phyloP scores from a whole-genome alignment of 1,284 basidiomycete genomes.

The Phellopilus nigrolimitatus region DNA sequence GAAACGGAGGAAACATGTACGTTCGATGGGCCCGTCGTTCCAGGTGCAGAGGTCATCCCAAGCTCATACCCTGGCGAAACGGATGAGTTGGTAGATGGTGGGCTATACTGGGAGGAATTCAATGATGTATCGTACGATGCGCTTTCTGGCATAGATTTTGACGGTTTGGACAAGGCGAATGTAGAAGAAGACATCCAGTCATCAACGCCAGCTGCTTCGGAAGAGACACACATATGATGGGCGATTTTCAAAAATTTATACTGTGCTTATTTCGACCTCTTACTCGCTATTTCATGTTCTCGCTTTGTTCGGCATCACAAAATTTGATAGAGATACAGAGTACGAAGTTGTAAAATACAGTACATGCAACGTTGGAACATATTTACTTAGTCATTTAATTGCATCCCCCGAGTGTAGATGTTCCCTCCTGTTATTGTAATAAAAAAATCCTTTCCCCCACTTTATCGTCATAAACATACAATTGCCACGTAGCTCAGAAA shows the following conservation, averaged over 20 bases:
- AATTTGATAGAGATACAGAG: too few relatives aligned
- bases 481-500: too few relatives aligned
- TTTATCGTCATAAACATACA: too few relatives aligned
- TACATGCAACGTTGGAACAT: too few relatives aligned
- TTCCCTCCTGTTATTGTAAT: too few relatives aligned
- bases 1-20: not conserved
- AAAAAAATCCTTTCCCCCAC: too few relatives aligned
- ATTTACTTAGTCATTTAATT: too few relatives aligned
- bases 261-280: too few relatives aligned
- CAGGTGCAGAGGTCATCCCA: conserved; percentile 4
- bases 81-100: conserved; percentile 21
- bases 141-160: conserved; percentile 21
- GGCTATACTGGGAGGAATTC: conserved; percentile 24
- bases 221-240: not conserved
- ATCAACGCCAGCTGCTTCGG: not conserved
- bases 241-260: too few relatives aligned
- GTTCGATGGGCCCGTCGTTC: not conserved
- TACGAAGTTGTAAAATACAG: too few relatives aligned
- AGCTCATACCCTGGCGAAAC: conserved; percentile 13
- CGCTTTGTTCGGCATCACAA: too few relatives aligned
- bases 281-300: not conserved
- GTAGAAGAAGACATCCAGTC: conserved; percentile 7
- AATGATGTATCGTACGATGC: conserved; percentile 23
- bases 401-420: too few relatives aligned
- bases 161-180: conserved; percentile 7